Evolutionary conservation across 2,329 filamentous ascomycete species (phyloP).

Genomic region (Calonectria pseudoturangicola): DNA sequence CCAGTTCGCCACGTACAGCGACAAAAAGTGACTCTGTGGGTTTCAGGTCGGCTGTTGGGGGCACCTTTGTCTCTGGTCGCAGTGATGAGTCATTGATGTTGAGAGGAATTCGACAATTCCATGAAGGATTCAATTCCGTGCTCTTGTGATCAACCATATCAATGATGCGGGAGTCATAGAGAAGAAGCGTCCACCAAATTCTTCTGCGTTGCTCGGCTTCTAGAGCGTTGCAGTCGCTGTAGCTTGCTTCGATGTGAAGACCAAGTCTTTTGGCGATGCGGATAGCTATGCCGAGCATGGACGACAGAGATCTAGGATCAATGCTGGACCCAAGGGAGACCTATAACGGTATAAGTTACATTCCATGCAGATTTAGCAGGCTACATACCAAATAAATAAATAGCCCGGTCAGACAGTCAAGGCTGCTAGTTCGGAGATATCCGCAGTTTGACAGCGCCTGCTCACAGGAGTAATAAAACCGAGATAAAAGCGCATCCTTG

Average conservation of each 20-base stretch:
- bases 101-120: conserved; percentile 65
- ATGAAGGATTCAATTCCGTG: conserved; percentile 57
- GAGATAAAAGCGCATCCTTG: conserved; percentile 63
- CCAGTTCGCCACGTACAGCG: conserved; percentile 63
- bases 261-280: conserved; percentile 76
- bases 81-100: conserved; percentile 69
- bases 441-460: conserved; percentile 71
- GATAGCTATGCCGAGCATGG: conserved; percentile 71
- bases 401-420: conserved; percentile 74
- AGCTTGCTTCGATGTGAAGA: conserved; percentile 68
- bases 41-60: conserved; percentile 53
- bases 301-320: conserved; percentile 70
- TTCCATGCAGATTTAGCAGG: too few species aligned
- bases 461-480: conserved; percentile 69
- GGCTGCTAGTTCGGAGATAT: conserved; percentile 69
- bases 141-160: conserved; percentile 67
- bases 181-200: conserved; percentile 76
- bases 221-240: conserved; percentile 56
- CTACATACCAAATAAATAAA: conserved; percentile 72
- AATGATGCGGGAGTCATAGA: conserved; percentile 74
- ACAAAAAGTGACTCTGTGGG: conserved; percentile 65
- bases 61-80: conserved; percentile 61
- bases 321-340: conserved; percentile 65
- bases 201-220: conserved; percentile 77
- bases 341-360: conserved; percentile 57